Evolutionary conservation across 1,284 basidiomycete species (phyloP).

Genomic region (Athelia sp.): DNA sequence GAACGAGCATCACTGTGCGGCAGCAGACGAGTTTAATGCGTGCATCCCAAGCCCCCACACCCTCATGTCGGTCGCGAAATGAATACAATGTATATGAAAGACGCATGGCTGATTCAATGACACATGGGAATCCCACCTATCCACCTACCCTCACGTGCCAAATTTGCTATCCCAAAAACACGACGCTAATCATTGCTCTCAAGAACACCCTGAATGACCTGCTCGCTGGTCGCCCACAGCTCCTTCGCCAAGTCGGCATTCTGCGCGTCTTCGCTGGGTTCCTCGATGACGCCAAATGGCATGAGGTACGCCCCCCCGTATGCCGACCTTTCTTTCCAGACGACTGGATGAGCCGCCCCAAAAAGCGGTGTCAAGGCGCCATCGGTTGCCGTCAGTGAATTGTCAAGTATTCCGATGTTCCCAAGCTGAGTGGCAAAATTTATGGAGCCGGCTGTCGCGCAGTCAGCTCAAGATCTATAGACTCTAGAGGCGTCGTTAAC

Average conservation of each 20-base stretch:
- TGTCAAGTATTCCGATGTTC: neutral
- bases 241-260: conserved; percentile 11
- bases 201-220: neutral
- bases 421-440: neutral
- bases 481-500: neutral
- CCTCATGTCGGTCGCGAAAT: too few species aligned
- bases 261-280: conserved; percentile 7
- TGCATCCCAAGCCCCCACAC: too few species aligned
- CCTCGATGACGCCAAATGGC: conserved; percentile 18
- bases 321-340: conserved; percentile 10
- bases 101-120: too few species aligned
- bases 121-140: too few species aligned
- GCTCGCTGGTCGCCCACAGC: conserved; percentile 12
- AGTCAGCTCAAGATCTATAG: neutral
- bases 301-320: conserved; percentile 21
- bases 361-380: conserved; percentile 21
- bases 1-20: too few species aligned
- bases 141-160: too few species aligned
- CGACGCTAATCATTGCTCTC: too few species aligned
- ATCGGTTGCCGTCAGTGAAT: conserved; percentile 14
- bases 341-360: conserved; percentile 18
- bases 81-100: too few species aligned
- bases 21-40: too few species aligned
- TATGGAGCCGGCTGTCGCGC: neutral
- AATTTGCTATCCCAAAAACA: too few species aligned